Percentiles rank a stretch among this genome's conserved stretches.
Evolutionary conservation across 306 rosid genomes (phyloP).

Genomic region (Phaseolus lunatus): DNA sequence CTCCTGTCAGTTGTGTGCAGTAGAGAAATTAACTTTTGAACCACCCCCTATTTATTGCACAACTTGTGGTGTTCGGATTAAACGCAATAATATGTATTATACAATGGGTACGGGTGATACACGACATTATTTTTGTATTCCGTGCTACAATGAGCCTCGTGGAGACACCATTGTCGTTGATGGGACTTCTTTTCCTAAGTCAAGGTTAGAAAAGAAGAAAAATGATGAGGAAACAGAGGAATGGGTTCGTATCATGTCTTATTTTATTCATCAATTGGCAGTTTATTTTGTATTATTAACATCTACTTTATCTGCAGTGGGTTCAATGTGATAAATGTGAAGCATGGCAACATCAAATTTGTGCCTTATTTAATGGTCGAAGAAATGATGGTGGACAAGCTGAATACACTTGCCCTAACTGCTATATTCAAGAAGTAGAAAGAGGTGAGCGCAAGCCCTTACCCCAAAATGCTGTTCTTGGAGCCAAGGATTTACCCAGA

Average conservation of each 20-base stretch:
- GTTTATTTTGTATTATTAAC: slow-evolving; percentile 45
- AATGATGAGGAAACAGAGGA: slow-evolving; percentile 99
- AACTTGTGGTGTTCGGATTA: slow-evolving; percentile 92
- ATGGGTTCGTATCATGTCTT: slow-evolving; percentile 64
- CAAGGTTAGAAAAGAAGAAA: slow-evolving; percentile 90
- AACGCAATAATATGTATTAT: slow-evolving; percentile 91
- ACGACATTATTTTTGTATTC: slow-evolving; percentile 90
- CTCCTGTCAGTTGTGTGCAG: slow-evolving; percentile 98
- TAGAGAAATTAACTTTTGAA: slow-evolving; percentile 95
- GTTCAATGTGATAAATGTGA: slow-evolving; percentile 99
- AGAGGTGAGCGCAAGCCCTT: slow-evolving; percentile 96
- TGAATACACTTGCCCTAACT: slow-evolving; percentile 97
- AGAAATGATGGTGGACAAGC: slow-evolving; percentile 98
- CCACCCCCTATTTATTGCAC: slow-evolving; percentile 96
- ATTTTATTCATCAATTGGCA: slow-evolving; percentile 29
- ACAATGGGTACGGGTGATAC: slow-evolving; percentile 94
- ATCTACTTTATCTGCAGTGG: slow-evolving; percentile 66
- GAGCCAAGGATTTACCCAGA: slow-evolving; percentile 95
- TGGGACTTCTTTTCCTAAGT: slow-evolving; percentile 79
- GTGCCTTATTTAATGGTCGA: slow-evolving; percentile 95
- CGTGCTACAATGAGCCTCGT: slow-evolving; percentile 95
- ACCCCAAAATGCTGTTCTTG: slow-evolving; percentile 97
- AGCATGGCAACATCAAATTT: slow-evolving; percentile 99
- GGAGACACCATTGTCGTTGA: slow-evolving; percentile 85
- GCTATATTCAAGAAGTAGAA: slow-evolving; percentile 85